phyloP scores from a whole-genome alignment of 169 alveolate species.

The Plasmodium berghei region DNA sequence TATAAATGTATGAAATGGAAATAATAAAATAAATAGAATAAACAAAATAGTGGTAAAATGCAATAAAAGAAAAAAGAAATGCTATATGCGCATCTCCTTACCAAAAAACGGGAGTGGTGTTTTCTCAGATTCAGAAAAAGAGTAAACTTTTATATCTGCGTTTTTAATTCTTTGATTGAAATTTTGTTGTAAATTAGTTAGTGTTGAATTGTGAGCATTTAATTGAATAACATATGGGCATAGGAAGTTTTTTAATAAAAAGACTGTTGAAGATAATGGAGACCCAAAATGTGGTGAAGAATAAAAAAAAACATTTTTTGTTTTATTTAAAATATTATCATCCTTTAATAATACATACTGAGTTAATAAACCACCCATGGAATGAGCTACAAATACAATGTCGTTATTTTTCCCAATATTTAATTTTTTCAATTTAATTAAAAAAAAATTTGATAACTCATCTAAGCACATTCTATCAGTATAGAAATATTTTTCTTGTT shows the following conservation, averaged over 20 bases:
- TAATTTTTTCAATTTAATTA: conserved; percentile 50
- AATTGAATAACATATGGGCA: conserved; percentile 65
- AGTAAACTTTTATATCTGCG: conserved; percentile 17
- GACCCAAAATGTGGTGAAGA: conserved; percentile 74
- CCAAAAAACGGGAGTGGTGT: conserved; percentile 66
- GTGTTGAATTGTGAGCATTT: conserved; percentile 29
- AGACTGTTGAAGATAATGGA: conserved; percentile 46
- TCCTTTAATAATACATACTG: conserved; percentile 48
- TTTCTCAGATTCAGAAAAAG: conserved; percentile 67
- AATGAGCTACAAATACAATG: conserved; percentile 62
- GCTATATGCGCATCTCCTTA: neutral
- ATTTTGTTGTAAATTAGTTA: conserved; percentile 32
- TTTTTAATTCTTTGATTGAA: conserved; percentile 49
- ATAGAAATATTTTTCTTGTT: conserved; percentile 50
- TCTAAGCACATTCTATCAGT: conserved; percentile 67
- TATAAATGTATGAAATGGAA: conserved; percentile 1
- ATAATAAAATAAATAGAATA: neutral
- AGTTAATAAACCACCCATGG: conserved; percentile 75
- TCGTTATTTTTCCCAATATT: conserved; percentile 62
- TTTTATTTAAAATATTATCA: conserved; percentile 55
- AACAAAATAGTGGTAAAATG: neutral
- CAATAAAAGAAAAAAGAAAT: neutral
- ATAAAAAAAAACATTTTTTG: conserved; percentile 62
- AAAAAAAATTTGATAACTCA: conserved; percentile 41
- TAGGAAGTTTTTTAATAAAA: conserved; percentile 31